phyloP scores from a whole-genome alignment of 345 rosid genomes.

The Hibiscus tridactylites region DNA sequence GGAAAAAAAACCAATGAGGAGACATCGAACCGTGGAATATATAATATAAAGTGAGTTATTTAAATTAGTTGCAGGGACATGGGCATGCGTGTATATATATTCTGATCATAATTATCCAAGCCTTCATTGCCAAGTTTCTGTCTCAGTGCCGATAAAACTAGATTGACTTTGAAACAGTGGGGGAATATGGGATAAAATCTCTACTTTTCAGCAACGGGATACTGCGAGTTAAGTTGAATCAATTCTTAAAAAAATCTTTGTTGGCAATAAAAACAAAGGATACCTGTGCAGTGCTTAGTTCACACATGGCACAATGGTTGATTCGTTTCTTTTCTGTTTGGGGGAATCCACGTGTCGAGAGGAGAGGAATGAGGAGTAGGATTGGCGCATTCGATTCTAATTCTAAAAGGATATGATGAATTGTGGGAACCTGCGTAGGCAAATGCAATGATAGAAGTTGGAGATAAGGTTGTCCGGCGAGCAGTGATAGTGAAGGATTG shows the following conservation, averaged over 20 bases:
- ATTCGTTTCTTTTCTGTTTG: not conserved
- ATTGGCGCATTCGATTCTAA: constrained; percentile 28
- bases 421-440: not conserved
- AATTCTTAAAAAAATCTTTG: no score
- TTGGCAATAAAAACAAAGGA: constrained; percentile 10
- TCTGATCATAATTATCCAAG: constrained; percentile 6
- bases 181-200: not conserved
- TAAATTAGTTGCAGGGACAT: not conserved
- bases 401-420: constrained; percentile 23
- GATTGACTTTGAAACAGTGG: constrained; percentile 15
- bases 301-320: not conserved
- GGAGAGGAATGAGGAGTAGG: not conserved
- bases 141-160: not conserved
- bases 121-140: constrained; percentile 18
- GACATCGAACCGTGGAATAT: constrained; percentile 17
- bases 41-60: not conserved
- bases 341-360: not conserved
- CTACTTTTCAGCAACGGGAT: no score
- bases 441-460: constrained; percentile 24
- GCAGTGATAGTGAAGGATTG: constrained; percentile 22
- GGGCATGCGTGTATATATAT: no score
- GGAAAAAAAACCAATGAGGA: not conserved
- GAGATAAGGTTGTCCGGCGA: constrained; percentile 33
- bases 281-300: not conserved
- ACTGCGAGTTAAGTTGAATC: no score